Evolutionary conservation across 139 green algal species (phyloP).

Genomic region (Micromonas commoda): DNA sequence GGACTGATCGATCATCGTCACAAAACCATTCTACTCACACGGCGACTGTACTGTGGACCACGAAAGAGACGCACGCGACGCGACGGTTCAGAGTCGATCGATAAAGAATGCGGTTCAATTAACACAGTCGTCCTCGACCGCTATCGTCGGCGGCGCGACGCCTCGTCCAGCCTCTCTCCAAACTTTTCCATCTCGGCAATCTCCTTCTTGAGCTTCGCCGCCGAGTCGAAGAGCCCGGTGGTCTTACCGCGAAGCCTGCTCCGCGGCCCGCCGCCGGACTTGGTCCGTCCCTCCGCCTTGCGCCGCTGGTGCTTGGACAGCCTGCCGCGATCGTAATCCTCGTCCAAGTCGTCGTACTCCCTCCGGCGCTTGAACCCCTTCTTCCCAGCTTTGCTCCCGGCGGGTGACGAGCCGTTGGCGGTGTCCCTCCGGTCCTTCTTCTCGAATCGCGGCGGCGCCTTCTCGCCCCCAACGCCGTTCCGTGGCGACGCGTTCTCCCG

Average conservation of each 20-base stretch:
- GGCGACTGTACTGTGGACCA: no score
- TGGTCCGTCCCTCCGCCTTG: neutral
- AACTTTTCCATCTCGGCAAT: no score
- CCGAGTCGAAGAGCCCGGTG: neutral
- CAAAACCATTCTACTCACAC: no score
- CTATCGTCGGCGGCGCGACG: no score
- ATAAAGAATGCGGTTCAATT: neutral
- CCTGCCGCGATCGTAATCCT: conserved; percentile 19
- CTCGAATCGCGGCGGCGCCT: no score
- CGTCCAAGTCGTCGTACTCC: conserved; percentile 15
- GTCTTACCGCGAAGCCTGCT: neutral
- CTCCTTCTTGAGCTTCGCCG: neutral
- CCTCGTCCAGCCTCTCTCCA: no score
- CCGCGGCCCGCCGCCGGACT: neutral
- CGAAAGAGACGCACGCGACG: no score
- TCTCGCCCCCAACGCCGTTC: neutral
- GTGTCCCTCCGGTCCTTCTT: no score
- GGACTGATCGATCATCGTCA: no score
- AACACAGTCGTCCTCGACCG: neutral
- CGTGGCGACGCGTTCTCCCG: neutral
- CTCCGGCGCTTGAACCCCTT: neutral
- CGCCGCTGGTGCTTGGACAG: conserved; percentile 1
- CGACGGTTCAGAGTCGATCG: no score
- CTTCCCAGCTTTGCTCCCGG: neutral
- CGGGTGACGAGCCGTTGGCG: neutral